Conservation (phyloP, 441 rosid species). For the Raphanus hybrid region DNA sequence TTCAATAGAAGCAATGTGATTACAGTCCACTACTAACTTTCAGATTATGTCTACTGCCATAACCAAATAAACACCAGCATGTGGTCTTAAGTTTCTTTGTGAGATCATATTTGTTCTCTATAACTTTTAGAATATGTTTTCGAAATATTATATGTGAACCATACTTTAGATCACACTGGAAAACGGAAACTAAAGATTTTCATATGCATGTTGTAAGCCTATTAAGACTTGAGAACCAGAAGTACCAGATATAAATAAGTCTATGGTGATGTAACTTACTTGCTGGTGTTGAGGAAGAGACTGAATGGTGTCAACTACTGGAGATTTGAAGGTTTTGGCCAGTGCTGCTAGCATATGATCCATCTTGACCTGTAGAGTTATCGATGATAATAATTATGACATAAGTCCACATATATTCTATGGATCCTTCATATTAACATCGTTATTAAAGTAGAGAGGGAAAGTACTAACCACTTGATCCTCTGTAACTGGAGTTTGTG, state of each 20-base stretch:
- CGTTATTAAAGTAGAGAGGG: not conserved
- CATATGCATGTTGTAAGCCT: not conserved
- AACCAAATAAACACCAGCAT: not conserved
- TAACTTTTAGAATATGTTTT: not conserved
- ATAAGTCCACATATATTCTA: not conserved
- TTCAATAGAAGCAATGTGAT: slow-evolving; percentile 21
- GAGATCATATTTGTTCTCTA: slow-evolving; percentile 1
- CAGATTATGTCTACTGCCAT: not conserved
- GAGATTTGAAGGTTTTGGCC: slow-evolving; percentile 81
- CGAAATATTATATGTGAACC: not conserved
- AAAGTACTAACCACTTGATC: slow-evolving; percentile 38
- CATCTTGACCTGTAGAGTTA: slow-evolving; percentile 65
- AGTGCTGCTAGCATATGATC: slow-evolving; percentile 88
- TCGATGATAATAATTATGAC: not conserved
- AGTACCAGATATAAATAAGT: not conserved
- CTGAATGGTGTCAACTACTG: slow-evolving; percentile 79
- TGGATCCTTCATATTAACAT: slow-evolving; percentile 9
- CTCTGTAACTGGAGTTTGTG: slow-evolving; percentile 36
- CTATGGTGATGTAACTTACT: slow-evolving; percentile 50
- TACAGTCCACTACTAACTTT: not conserved
- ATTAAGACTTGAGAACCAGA: not conserved
- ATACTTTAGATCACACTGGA: not conserved
- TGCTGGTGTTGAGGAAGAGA: slow-evolving; percentile 98
- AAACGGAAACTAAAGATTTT: not conserved
- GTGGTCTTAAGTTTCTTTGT: not conserved